phyloP scores from a whole-genome alignment of 805 yeast species.

The Ogataea pignaliae region DNA sequence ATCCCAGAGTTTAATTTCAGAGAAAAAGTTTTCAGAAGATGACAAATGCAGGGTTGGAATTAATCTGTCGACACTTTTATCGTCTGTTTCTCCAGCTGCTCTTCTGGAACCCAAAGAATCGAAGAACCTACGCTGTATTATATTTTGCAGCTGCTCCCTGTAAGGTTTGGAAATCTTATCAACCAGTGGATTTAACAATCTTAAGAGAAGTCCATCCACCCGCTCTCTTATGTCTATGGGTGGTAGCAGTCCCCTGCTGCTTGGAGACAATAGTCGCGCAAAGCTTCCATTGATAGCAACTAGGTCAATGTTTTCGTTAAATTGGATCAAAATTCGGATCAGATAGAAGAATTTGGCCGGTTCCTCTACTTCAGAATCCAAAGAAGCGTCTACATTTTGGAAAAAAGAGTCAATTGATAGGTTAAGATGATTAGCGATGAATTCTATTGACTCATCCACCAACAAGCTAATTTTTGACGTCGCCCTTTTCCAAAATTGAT shows the following conservation, averaged over 20 bases:
- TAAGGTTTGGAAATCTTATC: conserved; percentile 6
- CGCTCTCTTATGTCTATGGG: conserved; percentile 10
- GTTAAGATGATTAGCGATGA: conserved; percentile 12
- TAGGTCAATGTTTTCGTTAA: conserved; percentile 20
- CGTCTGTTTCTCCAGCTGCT: neutral
- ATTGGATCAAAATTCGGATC: conserved; percentile 21
- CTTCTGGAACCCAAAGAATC: too few species aligned
- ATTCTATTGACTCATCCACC: conserved; percentile 14
- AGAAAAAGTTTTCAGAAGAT: conserved; percentile 2
- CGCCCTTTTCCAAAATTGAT: conserved; percentile 25
- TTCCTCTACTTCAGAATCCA: neutral
- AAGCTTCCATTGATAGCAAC: conserved; percentile 11
- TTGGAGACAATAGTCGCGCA: conserved; percentile 1
- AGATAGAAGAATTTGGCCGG: conserved; percentile 21
- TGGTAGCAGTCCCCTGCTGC: conserved; percentile 1
- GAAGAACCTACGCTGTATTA: conserved; percentile 11
- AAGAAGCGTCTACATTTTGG: conserved; percentile 3
- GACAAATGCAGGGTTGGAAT: too few species aligned
- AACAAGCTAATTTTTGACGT: conserved; percentile 10
- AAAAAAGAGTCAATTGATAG: conserved; percentile 15
- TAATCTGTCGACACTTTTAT: neutral
- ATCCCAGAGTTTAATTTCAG: conserved; percentile 22
- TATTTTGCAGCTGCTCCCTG: conserved; percentile 3
- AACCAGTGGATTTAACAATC: conserved; percentile 10
- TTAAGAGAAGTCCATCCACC: conserved; percentile 12